Conservation (phyloP, 2,329 filamentous ascomycete genomes). For the Apiospora pterosperma region DNA sequence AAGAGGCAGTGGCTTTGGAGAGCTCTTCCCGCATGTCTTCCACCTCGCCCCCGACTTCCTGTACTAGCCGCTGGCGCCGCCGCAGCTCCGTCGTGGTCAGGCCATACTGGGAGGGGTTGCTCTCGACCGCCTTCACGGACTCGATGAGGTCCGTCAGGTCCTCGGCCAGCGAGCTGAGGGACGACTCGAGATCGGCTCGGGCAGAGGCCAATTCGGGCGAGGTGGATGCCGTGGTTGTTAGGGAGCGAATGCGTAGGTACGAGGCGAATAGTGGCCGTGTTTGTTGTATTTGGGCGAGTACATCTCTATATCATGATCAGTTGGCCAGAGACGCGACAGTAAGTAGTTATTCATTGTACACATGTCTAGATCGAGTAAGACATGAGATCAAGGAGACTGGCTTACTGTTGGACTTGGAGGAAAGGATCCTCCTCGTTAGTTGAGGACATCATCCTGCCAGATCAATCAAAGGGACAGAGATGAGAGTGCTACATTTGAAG, state of each 20-base stretch:
- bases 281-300: slow-evolving; percentile 75
- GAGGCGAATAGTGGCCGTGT: slow-evolving; percentile 88
- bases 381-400: slow-evolving; percentile 7
- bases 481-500: slow-evolving; percentile 1
- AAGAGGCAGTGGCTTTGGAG: slow-evolving; percentile 43
- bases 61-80: slow-evolving; percentile 76
- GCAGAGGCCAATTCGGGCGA: slow-evolving; percentile 85
- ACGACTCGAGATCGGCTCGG: slow-evolving; percentile 61
- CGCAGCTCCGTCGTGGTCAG: slow-evolving; percentile 79
- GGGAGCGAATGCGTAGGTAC: slow-evolving; percentile 86
- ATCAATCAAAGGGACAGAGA: slow-evolving; percentile 10
- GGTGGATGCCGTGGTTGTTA: slow-evolving; percentile 51
- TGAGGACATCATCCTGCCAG: slow-evolving; percentile 61
- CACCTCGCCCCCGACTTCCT: slow-evolving; percentile 85
- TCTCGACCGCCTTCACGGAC: slow-evolving; percentile 83
- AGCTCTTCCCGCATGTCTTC: slow-evolving; percentile 87
- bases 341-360: neutral
- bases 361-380: neutral
- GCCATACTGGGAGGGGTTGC: slow-evolving; percentile 82
- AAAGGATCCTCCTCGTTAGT: slow-evolving; percentile 67
- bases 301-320: slow-evolving; percentile 61
- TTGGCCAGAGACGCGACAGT: slow-evolving; percentile 5
- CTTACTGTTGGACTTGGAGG: slow-evolving; percentile 69
- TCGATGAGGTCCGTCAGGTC: slow-evolving; percentile 87
- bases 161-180: slow-evolving; percentile 68